Evolutionary conservation across 2,329 filamentous ascomycete species (phyloP).

Genomic region (Diaporthe longicolla): DNA sequence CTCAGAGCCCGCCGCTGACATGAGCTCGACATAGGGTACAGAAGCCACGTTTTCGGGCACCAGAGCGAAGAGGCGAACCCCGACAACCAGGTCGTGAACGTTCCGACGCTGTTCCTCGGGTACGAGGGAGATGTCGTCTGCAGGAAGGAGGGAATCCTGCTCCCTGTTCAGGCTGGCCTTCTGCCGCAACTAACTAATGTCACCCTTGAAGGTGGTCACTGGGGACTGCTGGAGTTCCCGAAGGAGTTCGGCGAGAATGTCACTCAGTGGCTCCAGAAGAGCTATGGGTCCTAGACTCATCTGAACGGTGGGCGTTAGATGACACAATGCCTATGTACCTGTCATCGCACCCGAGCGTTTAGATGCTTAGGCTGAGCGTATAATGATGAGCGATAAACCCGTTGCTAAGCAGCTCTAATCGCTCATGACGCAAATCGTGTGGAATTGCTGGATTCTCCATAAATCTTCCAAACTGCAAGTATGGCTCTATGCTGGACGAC

Average conservation of each 20-base stretch:
- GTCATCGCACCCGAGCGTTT: not conserved
- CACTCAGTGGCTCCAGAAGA: slow-evolving; percentile 30
- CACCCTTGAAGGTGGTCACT: slow-evolving; percentile 49
- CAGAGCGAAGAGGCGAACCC: slow-evolving; percentile 47
- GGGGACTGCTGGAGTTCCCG: slow-evolving; percentile 51
- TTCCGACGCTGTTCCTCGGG: slow-evolving; percentile 49
- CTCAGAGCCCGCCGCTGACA: not conserved
- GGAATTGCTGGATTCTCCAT: too few relatives aligned
- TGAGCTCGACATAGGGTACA: slow-evolving; percentile 44
- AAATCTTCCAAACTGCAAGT: not conserved
- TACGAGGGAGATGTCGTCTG: slow-evolving; percentile 49
- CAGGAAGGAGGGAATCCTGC: slow-evolving; percentile 44
- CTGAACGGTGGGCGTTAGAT: not conserved
- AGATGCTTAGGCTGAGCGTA: not conserved
- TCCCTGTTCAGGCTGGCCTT: slow-evolving; percentile 44
- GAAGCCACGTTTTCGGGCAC: slow-evolving; percentile 41
- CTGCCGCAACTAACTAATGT: slow-evolving; percentile 48
- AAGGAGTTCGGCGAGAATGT: slow-evolving; percentile 45
- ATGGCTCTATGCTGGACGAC: too few relatives aligned
- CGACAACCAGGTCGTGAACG: slow-evolving; percentile 42
- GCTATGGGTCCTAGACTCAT: slow-evolving; percentile 11
- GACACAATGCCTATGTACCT: not conserved
- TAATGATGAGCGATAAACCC: not conserved
- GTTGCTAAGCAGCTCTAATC: not conserved
- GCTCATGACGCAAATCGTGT: not conserved